A percentile compares a stretch with the other conserved stretches of the same genome.
Evolutionary conservation across 1,284 basidiomycete genomes (phyloP).

Genomic region (Mycena sp.): DNA sequence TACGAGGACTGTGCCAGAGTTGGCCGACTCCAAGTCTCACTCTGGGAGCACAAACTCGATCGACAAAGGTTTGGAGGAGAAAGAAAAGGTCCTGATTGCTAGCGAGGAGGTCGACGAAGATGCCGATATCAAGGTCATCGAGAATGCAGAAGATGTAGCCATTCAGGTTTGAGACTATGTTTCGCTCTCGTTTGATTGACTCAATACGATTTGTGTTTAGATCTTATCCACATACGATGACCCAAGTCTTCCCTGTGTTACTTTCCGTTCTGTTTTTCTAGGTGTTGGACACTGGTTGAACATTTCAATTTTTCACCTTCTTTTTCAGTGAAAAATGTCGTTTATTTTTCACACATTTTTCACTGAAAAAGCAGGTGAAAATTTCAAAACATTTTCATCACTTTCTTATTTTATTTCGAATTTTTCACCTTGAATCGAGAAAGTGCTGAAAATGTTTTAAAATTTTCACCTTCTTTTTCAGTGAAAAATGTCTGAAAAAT

Average conservation of each 20-base stretch:
- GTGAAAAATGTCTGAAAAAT: no score
- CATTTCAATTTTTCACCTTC: no score
- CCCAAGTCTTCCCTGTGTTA: conserved; percentile 54
- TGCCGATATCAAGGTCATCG: conserved; percentile 42
- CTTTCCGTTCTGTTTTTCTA: conserved; percentile 57
- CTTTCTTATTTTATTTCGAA: no score
- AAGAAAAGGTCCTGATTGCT: background rate
- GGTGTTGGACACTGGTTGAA: no score
- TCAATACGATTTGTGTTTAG: conserved; percentile 34
- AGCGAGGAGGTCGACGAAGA: conserved; percentile 17
- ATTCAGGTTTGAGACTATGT: conserved; percentile 44
- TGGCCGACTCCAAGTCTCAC: conserved; percentile 11
- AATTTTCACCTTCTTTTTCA: no score
- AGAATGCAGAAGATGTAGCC: conserved; percentile 57
- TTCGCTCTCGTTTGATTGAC: background rate
- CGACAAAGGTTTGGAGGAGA: conserved; percentile 20
- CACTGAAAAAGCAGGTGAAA: no score
- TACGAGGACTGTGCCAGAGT: conserved; percentile 8
- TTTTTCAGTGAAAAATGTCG: no score
- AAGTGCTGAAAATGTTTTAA: no score
- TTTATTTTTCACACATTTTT: no score
- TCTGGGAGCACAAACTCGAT: conserved; percentile 10
- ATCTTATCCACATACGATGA: conserved; percentile 58
- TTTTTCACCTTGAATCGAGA: no score
- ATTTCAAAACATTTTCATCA: no score